Evolutionary conservation across 495 filamentous ascomycete species (phyloP).

Genomic region (Aspergillus cristatus): DNA sequence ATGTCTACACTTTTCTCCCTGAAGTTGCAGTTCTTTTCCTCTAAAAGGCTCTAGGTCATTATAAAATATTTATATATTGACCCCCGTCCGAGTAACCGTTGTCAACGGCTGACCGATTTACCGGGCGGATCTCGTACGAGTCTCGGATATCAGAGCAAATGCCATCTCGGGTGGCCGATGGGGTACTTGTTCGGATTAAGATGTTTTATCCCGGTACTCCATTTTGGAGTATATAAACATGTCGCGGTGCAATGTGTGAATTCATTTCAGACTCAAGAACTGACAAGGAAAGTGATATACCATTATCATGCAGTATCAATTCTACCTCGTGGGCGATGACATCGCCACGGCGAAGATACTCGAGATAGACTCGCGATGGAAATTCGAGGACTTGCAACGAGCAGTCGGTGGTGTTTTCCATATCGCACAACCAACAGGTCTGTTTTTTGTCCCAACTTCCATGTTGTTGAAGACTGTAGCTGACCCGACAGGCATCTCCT

Average conservation of each 20-base stretch:
- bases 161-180: too few relatives aligned
- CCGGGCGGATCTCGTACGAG: conserved; percentile 12
- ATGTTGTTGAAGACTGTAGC: not conserved
- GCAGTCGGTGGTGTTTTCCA: conserved; percentile 14
- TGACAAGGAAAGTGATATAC: too few relatives aligned
- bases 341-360: conserved; percentile 11
- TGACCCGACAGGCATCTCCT: conserved; percentile 24
- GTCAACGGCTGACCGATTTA: not conserved
- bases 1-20: not conserved
- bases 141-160: conserved; percentile 1
- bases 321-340: conserved; percentile 19
- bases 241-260: too few relatives aligned
- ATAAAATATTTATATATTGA: conserved; percentile 6
- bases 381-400: conserved; percentile 16
- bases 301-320: conserved; percentile 8
- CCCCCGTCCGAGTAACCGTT: not conserved
- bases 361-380: conserved; percentile 13
- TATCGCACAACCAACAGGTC: conserved; percentile 14
- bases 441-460: not conserved
- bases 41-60: too few relatives aligned
- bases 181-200: too few relatives aligned
- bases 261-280: too few relatives aligned
- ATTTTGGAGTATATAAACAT: too few relatives aligned
- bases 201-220: too few relatives aligned
- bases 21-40: too few relatives aligned